A percentile compares a stretch with the other conserved stretches of the same genome.
Conservation (phyloP, 2,329 filamentous ascomycete genomes). For the Xylaria arbuscula region DNA sequence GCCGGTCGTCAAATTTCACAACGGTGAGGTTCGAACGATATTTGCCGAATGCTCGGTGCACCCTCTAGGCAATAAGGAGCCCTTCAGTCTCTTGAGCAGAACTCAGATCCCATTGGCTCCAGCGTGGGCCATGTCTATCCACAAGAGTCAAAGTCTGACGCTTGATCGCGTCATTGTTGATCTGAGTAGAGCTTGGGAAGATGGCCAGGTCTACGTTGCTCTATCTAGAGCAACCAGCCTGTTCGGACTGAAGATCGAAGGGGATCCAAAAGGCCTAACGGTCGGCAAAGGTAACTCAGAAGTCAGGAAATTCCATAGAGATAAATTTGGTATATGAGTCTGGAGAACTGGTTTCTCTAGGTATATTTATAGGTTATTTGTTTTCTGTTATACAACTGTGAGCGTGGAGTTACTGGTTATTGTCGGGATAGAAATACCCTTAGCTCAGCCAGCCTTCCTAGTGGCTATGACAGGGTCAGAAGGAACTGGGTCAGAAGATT, state of each 20-base stretch:
- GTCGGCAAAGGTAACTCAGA: conserved; percentile 49
- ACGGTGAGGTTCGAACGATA: conserved; percentile 58
- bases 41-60: conserved; percentile 62
- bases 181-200: conserved; percentile 62
- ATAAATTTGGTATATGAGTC: conserved; percentile 48
- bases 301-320: conserved; percentile 51
- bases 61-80: conserved; percentile 57
- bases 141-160: conserved; percentile 73
- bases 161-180: conserved; percentile 68
- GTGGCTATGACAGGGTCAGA: neutral
- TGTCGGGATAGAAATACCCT: neutral
- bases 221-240: conserved; percentile 66
- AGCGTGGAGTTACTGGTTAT: conserved; percentile 1
- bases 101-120: conserved; percentile 70
- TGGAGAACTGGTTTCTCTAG: neutral
- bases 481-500: neutral
- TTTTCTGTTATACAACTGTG: neutral
- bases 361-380: neutral
- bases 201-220: conserved; percentile 72
- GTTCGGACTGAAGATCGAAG: conserved; percentile 58
- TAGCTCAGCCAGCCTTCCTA: neutral
- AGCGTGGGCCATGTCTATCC: conserved; percentile 72
- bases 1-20: conserved; percentile 66
- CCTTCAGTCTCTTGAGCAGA: conserved; percentile 62
- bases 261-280: conserved; percentile 45